A percentile compares a stretch with the other conserved stretches of the same genome.
These are phyloP conservation scores for Candida golubevii DNA, from an alignment of 805 yeast species.

Conservation along the genomic window DNA sequence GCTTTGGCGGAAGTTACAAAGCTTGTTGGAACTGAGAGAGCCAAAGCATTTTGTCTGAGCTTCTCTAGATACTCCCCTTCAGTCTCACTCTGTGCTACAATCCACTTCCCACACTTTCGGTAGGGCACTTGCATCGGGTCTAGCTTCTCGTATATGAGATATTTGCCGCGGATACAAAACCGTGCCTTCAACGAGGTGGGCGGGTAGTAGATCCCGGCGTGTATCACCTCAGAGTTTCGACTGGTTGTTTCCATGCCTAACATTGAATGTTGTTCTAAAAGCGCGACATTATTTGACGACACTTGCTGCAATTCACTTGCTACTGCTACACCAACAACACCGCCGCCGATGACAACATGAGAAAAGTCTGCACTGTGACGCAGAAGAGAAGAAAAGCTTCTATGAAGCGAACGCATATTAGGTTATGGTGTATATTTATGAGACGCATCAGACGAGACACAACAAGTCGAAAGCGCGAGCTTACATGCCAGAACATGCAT, in stretches of 20 bases:
- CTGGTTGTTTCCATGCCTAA: conserved; percentile 81
- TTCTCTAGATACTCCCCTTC: conserved; percentile 58
- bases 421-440: neutral
- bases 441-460: neutral
- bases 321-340: conserved; percentile 77
- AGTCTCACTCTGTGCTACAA: conserved; percentile 71
- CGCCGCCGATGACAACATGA: conserved; percentile 78
- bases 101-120: conserved; percentile 73
- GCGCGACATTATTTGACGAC: conserved; percentile 48
- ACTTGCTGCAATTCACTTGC: conserved; percentile 59
- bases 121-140: conserved; percentile 43
- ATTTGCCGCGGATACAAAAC: conserved; percentile 73
- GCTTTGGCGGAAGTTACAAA: conserved; percentile 48
- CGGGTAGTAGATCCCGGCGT: conserved; percentile 86
- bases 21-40: conserved; percentile 54
- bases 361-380: conserved; percentile 46
- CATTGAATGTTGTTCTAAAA: conserved; percentile 63
- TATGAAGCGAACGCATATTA: conserved; percentile 1
- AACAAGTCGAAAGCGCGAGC: neutral
- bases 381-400: conserved; percentile 1
- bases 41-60: conserved; percentile 46
- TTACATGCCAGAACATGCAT: no score
- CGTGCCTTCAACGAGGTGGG: conserved; percentile 58
- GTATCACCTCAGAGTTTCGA: conserved; percentile 90
- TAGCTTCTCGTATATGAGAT: conserved; percentile 49